Evolutionary conservation across 2,329 filamentous ascomycete genomes (phyloP), one percentile per base, ranked within the genome.

Genomic region (Dendrostoma leiphaemia): DNA sequence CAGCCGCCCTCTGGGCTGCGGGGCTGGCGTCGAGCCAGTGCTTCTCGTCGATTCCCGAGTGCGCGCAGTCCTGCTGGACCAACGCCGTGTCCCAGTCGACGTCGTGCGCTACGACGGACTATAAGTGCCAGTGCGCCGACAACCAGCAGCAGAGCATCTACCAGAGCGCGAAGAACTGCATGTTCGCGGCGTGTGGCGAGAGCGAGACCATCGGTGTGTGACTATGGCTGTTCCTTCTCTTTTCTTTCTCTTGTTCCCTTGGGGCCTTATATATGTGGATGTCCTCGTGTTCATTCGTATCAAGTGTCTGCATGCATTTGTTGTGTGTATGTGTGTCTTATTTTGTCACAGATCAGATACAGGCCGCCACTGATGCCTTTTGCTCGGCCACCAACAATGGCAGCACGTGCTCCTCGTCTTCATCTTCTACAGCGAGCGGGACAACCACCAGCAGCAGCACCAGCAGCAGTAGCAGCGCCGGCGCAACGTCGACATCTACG

Each of bases 351-450:
- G n/a, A n/a, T n/a, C n/a, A n/a, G n/a, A n/a, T n/a, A n/a, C n/a
- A n/a, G 9, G 48, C 53, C 5, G 53, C 53, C 1, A 37, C 28
- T 9, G 13, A 34, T n/a, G 31, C 48, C 1, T 52, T 56, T 43
- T 56, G 53, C 28, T 43, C 40, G 21, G 48, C 48, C 41, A 46
- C 52, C 53, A 47, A 56, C 3, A 48, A 28, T 28, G 53, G 53
- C 35, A 26, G 44, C 5, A 31, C n/a, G 23, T 56, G 53, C 21
- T 56, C 53, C 13, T 34, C 53, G 1, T 50, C 53, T 3, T 26
- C 41, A 26, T 10, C 41, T 6, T n/a, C n/a, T n/a, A n/a, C n/a
- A n/a, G 15, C 44, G 38, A 41, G 19, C 21, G 23, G 19, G 13
- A 10, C 21, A 12, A 26, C 38, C 10, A 26, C 21, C 38, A 41